Evolutionary conservation across 1,139 yeast genomes (phyloP).

Genomic region (Pichiaceae sp.): DNA sequence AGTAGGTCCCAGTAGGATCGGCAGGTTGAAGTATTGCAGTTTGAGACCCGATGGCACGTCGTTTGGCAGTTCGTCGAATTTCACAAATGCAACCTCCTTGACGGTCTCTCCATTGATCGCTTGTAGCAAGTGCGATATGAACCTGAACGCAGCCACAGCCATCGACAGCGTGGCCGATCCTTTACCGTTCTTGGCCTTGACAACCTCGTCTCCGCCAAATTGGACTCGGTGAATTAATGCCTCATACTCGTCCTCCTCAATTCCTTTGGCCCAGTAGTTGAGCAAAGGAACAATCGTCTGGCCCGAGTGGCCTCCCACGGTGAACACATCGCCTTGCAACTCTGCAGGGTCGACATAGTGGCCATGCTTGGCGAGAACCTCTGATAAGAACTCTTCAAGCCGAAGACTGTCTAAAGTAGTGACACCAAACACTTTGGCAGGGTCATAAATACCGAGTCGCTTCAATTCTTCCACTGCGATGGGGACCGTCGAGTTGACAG

Average conservation of each 20-base stretch:
- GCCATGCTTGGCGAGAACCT: slow-evolving; percentile 16
- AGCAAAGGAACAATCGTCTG: slow-evolving; percentile 58
- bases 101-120: slow-evolving; percentile 28
- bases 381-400: slow-evolving; percentile 57
- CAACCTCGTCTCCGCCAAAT: slow-evolving; percentile 76
- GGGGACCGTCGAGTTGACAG: slow-evolving; percentile 70
- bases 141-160: slow-evolving; percentile 71
- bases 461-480: slow-evolving; percentile 67
- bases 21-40: slow-evolving; percentile 52
- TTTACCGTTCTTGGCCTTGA: slow-evolving; percentile 66
- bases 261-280: slow-evolving; percentile 16
- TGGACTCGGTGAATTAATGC: slow-evolving; percentile 55
- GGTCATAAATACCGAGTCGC: slow-evolving; percentile 51
- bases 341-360: slow-evolving; percentile 27
- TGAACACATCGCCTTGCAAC: slow-evolving; percentile 45
- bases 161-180: slow-evolving; percentile 74
- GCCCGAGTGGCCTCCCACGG: slow-evolving; percentile 73
- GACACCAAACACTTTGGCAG: slow-evolving; percentile 61
- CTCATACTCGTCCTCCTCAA: slow-evolving; percentile 23
- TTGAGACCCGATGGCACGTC: slow-evolving; percentile 27
- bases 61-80: slow-evolving; percentile 40
- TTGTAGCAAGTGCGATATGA: slow-evolving; percentile 43
- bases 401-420: slow-evolving; percentile 66
- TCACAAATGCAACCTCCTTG: slow-evolving; percentile 51
- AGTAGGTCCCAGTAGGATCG: slow-evolving; percentile 40